Conservation (phyloP, 805 yeast species). For the Gaillardinia entomophila region DNA sequence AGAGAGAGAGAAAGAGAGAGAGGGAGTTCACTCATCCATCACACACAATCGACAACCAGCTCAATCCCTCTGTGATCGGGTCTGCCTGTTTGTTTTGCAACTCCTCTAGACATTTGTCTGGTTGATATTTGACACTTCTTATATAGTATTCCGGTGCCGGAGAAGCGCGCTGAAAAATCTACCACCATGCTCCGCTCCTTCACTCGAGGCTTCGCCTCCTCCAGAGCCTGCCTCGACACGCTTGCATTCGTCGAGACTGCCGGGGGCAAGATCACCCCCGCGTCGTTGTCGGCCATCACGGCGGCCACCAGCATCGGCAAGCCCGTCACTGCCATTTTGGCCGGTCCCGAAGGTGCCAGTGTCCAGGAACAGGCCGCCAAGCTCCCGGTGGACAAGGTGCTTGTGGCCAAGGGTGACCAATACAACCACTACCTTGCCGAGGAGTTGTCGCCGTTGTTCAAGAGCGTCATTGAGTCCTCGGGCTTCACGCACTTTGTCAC, state of each 20-base stretch:
- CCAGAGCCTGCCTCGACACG: slow-evolving; percentile 36
- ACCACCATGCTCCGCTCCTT: background rate
- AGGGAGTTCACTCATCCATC: no score
- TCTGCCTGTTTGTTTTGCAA: no score
- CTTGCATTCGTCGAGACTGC: slow-evolving; percentile 69
- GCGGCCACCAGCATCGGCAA: slow-evolving; percentile 77
- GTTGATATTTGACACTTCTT: no score
- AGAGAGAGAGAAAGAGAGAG: no score
- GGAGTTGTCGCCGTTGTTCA: slow-evolving; percentile 63
- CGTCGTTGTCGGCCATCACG: slow-evolving; percentile 63
- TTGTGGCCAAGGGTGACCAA: slow-evolving; percentile 52
- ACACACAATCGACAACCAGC: no score
- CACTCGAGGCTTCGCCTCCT: slow-evolving; percentile 43
- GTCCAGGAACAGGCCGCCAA: slow-evolving; percentile 45
- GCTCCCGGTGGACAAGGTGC: slow-evolving; percentile 46
- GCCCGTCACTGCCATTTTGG: slow-evolving; percentile 73
- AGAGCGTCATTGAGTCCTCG: slow-evolving; percentile 37
- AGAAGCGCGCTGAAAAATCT: background rate
- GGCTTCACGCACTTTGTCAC: slow-evolving; percentile 67
- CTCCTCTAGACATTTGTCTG: no score
- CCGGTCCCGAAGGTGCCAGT: slow-evolving; percentile 56
- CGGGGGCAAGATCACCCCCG: slow-evolving; percentile 52
- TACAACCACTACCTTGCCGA: slow-evolving; percentile 78
- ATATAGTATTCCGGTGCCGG: background rate
- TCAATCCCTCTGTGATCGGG: no score